Base-by-base conservation (phyloP, 345 rosid species). In the Citrus inodora region DNA sequence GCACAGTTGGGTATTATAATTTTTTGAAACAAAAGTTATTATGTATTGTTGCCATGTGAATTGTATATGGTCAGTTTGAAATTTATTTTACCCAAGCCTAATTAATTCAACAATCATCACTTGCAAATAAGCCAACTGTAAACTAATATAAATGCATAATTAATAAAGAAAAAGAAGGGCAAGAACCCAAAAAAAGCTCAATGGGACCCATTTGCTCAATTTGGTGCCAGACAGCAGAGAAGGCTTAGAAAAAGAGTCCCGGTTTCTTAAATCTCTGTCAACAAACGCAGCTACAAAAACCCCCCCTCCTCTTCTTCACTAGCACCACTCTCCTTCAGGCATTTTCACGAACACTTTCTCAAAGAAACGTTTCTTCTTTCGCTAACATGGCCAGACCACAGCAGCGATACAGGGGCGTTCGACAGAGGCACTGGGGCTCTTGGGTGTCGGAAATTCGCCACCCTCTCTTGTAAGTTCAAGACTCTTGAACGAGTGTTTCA, bases 371-470 rank as follows among this genome's bases (percentile, higher is more conserved):
- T 81, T 74, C 79, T 37, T 33, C 66, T 64, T 27, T 59, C 65
- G 11, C 83, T 2, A 66, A 17, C 78, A 88, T 96, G 99, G 98
- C 98, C 70, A 86, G 99, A 74, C 99, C 94, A 4, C 99, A 96
- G 77, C 99, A 96, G 80, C 88, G 99, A 27, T 96, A 91, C 73
- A 89, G 98, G 25, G 99, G 99, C 16, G 99, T 96, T 37, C 88
- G 99, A 75, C 99, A 96, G 55, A 89, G 99, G 85, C 99, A 96
- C 79, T 96, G 98, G 99, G 99, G 99, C 19, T 96, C 99, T 51
- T 96, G 99, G 99, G 99, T 96, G 9, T 96, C 99, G 33, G 99
- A 96, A 81, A 96, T 96, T 78, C 99, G 98, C 32, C 99, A 96
- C 67, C 99, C 99, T 67, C 78, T 96, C 74, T 71, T 96, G 99